These are phyloP conservation scores for Artemisia argyi DNA, from an alignment of 129 eudicot genomes.

Conservation along the genomic window DNA sequence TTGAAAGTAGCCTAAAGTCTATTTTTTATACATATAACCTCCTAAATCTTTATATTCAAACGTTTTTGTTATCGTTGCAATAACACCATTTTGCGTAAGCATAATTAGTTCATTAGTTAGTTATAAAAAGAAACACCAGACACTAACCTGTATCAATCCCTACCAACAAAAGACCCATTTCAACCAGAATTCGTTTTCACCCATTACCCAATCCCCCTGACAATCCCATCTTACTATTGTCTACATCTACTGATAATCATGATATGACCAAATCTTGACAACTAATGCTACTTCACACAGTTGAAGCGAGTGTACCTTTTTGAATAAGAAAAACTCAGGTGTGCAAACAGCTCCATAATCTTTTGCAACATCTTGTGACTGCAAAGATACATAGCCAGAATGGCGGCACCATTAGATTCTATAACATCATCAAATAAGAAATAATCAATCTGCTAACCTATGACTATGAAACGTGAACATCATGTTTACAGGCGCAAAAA, in stretches of 20 bases:
- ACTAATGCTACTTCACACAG: not conserved
- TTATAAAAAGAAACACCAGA: not conserved
- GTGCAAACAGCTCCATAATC: slow-evolving; percentile 97
- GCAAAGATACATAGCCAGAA: slow-evolving; percentile 29
- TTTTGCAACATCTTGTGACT: slow-evolving; percentile 98
- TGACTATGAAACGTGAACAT: not conserved
- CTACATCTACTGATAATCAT: not conserved
- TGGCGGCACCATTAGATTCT: not conserved
- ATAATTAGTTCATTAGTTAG: too few relatives aligned
- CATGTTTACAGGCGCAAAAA: slow-evolving; percentile 1
- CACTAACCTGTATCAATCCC: not conserved
- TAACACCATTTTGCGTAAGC: too few relatives aligned
- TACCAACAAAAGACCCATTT: not conserved
- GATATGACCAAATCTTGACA: slow-evolving; percentile 5
- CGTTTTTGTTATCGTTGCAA: too few relatives aligned
- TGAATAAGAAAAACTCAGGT: slow-evolving; percentile 85
- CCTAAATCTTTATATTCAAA: not conserved
- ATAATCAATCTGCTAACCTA: slow-evolving; percentile 3
- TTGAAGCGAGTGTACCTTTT: slow-evolving; percentile 54
- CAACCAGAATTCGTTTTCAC: not conserved
- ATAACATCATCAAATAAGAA: not conserved
- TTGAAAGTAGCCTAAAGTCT: not conserved
- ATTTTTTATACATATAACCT: not conserved
- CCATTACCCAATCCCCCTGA: not conserved
- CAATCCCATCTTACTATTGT: too few relatives aligned